Evolutionary conservation across 345 rosid genomes (phyloP).

Genomic region (Syzygium grande): DNA sequence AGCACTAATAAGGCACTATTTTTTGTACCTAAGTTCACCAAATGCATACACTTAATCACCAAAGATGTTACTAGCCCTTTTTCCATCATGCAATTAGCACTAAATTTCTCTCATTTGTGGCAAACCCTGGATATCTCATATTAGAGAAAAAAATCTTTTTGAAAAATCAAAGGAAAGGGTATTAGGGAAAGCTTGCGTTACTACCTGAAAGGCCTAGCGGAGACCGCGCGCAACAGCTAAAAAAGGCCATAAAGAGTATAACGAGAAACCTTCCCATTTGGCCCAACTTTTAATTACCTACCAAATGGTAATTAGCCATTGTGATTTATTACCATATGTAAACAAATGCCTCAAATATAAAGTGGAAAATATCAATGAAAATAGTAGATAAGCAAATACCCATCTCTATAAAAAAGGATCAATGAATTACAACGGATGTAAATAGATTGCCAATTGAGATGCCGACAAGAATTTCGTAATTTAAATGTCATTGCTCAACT

Average conservation of each 20-base stretch:
- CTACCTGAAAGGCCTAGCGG: background rate
- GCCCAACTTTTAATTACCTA: background rate
- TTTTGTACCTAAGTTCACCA: background rate
- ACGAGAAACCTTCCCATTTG: background rate
- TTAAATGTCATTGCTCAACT: background rate
- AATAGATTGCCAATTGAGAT: background rate
- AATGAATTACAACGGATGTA: background rate
- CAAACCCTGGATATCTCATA: background rate
- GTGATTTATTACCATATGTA: background rate
- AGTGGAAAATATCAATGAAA: too few species aligned
- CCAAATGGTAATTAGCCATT: background rate
- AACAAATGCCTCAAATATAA: background rate
- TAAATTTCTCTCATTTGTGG: background rate
- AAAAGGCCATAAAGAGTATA: background rate
- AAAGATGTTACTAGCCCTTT: background rate
- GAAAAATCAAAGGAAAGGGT: background rate
- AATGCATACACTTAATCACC: background rate
- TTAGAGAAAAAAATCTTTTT: fast-evolving
- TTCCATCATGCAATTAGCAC: background rate
- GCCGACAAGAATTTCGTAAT: background rate
- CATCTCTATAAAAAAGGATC: background rate
- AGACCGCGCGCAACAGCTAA: background rate
- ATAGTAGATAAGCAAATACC: too few species aligned
- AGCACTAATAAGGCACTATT: background rate
- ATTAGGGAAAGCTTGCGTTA: background rate